Percentiles rank a stretch among this genome's conserved stretches.
phyloP scores from a whole-genome alignment of 129 eudicot species.

The Erigeron canadensis region DNA sequence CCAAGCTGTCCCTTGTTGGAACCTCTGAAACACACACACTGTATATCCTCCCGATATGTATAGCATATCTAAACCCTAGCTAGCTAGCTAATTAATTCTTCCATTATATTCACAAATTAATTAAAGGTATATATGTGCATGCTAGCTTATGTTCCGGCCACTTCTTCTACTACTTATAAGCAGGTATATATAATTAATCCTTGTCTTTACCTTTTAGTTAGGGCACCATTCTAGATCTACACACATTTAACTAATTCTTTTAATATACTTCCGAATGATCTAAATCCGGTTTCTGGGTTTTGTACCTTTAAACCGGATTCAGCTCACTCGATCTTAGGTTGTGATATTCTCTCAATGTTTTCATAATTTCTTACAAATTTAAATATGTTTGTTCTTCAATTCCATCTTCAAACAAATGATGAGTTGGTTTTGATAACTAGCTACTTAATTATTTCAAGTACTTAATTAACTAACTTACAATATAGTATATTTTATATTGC shows the following conservation, averaged over 20 bases:
- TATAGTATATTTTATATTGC: neutral
- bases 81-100: too few species aligned
- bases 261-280: neutral
- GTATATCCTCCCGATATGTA: neutral
- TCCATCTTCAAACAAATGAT: neutral
- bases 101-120: neutral
- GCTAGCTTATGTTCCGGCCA: constrained; percentile 1
- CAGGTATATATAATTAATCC: too few species aligned
- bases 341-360: neutral
- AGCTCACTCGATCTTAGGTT: neutral
- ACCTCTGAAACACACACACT: constrained; percentile 47
- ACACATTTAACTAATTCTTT: neutral
- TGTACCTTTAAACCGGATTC: constrained; percentile 3
- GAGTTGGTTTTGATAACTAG: neutral
- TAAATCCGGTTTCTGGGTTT: constrained; percentile 1
- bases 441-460: too few species aligned
- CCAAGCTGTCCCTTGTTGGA: constrained; percentile 91
- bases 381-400: neutral
- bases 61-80: constrained; percentile 33
- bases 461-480: neutral
- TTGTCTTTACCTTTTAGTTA: neutral
- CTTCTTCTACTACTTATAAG: constrained; percentile 25
- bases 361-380: neutral
- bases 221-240: constrained; percentile 11
- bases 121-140: neutral